Evolutionary conservation across 257 asterid genomes (phyloP), one percentile per base, ranked within the genome.

Genomic region (Thymus mandschuricus): DNA sequence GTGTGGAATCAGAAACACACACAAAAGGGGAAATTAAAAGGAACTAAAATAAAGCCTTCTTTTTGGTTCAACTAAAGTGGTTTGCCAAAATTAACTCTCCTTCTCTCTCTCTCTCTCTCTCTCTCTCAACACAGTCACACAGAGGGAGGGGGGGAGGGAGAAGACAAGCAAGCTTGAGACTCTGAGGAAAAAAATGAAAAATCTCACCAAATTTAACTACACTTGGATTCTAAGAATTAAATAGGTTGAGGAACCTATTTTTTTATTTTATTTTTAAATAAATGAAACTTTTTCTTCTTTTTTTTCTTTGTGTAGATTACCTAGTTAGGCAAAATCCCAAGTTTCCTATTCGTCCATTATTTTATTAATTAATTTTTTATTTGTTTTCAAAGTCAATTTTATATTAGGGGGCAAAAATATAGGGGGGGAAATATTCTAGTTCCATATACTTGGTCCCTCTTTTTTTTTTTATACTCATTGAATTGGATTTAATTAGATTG

Each of bases 31-130:
- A 40, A 52, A 27, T 73, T 64, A 59, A 52, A 34, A 40, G 67
- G 70, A 64, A 28, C 60, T 35, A 55, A 72, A 62, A 44, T 7
- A 81, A 76, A 52, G 70, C 65, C 75, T 78, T 71, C 40, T 76
- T 82, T 71, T 76, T 77, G 86, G 84, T 83, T 38, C 80, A 85
- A 75, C 89, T 60, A 83, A 81, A 81, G 93, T 86, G 74, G 92
- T 85, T 89, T 79, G 82, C 91, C 91, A 85, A 68, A 72, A 59
- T 82, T 76, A 45, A 69, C 41, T 4, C 41, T 0, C 41, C 5
- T 5, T 34, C 38, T 34, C 38, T 34, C 38, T 34, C 38, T 34
- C 38, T 34, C 40, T 35, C 40, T 21, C 21, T 21, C 21, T 21
- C 21, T 71, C 41, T n/a, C 6, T 21, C 8, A 49, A 68, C 40